Evolutionary conservation across 1,139 yeast species (phyloP), one percentile per base, ranked within the genome.

Genomic region (Zhuliangozyma parablackwelliae): DNA sequence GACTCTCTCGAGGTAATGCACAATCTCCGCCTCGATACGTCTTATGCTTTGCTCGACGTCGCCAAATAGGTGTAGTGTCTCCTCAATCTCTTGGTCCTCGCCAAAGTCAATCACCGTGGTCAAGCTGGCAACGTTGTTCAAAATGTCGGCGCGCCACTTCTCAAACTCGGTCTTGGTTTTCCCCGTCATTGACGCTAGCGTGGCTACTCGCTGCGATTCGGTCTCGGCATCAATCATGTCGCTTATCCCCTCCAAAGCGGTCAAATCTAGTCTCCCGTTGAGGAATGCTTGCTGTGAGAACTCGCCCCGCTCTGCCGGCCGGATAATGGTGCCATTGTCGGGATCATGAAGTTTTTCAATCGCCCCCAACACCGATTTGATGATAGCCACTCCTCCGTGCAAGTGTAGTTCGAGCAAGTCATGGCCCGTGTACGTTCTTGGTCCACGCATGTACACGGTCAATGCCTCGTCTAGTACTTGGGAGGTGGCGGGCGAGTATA

Each of bases 91-190:
- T 38, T 86, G 87, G 47, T 88, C 95, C 46, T 92, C 98, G n/a
- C 96, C 97, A 55, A 92, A 92, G 59, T 94, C 98, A 34, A 92
- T 87, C 3, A 90, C 72, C 0, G 97, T 96, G 0, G 97, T 82
- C 34, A 92, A 58, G 37, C 83, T 61, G 0, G 96, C 96, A 39
- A 84, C 75, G 44, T 79, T 74, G 5, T 78, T 66, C 2, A 92
- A 69, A 2, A 92, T 71, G 20, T 69, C 63, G 10, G 69, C 56
- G 49, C 97, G 69, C 97, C 98, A 90, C 1, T 53, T 34, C 6
- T 57, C 56, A 51, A 88, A 87, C 20, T 74, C 48, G 7, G 51
- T 45, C 41, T 73, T 78, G 34, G 82, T 78, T 31, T 72, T 63
- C 1, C 97, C 97, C 6, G 80, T 75, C 47, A 90, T 78, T 16